Evolutionary conservation across 176 grass and related monocot genomes (phyloP).

Genomic region (Carex scoparia): DNA sequence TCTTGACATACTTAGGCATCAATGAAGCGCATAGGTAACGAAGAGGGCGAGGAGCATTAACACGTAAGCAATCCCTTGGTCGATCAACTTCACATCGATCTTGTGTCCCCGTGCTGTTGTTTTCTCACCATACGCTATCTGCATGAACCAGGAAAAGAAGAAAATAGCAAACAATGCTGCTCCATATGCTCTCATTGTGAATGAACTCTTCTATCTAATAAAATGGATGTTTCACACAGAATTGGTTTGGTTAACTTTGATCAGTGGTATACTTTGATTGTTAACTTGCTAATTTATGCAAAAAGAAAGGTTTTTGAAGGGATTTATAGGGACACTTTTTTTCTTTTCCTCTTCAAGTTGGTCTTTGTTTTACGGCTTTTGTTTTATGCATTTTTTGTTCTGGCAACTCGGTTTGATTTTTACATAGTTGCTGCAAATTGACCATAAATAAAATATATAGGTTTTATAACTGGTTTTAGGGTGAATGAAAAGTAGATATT

Average conservation of each 20-base stretch:
- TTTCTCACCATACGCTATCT: constrained; percentile 11
- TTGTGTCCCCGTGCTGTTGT: neutral
- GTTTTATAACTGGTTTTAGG: neutral
- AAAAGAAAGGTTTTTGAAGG: neutral
- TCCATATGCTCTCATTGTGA: neutral
- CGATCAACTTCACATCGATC: constrained; percentile 44
- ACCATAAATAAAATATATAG: neutral
- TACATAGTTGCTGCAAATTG: neutral
- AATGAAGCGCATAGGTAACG: constrained; percentile 55
- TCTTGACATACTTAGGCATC: neutral
- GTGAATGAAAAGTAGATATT: neutral
- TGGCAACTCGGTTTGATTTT: neutral
- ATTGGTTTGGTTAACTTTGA: neutral
- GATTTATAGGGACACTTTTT: neutral
- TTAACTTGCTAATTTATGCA: neutral
- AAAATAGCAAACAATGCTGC: neutral
- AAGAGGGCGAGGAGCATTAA: constrained; percentile 59
- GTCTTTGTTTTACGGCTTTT: neutral
- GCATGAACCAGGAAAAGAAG: constrained; percentile 12
- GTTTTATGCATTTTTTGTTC: neutral
- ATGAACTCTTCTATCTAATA: neutral
- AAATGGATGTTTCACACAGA: neutral
- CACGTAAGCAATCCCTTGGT: constrained; percentile 50
- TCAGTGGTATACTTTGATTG: neutral
- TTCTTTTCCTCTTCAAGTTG: neutral